Base-by-base conservation (phyloP, 176 grass and related monocot species). In the Chloris gayana region DNA sequence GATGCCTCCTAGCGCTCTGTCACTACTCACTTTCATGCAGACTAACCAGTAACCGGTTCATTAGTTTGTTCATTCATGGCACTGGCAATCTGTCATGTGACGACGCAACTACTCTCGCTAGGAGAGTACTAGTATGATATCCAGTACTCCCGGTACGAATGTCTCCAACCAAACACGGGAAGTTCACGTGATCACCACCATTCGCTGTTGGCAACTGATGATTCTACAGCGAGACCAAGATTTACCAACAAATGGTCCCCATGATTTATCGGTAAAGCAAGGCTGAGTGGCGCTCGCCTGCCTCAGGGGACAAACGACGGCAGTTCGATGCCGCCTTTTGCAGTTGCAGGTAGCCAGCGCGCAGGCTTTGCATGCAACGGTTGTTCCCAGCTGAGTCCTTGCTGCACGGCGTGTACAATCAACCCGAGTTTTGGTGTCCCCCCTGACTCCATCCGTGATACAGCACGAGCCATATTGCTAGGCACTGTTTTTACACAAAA, bases 1-100 rank as follows among this genome's bases (percentile, higher is more conserved):
- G 37, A 24, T 61, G 68, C 56, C 35, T 58, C 41, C 11, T 88
- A 79, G 51, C 60, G 51, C 60, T 1, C 13, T 61, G 81, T 84
- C 45, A 37, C 63, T 19, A 68, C 44, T 38, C 6, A 25, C 14
- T 4, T 60, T 60, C 24, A 0, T 22, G 58, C 30, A 26, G 13
- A 82, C 51, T 76, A 76, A 82, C 31, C 51, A 44, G 9, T 42
- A 42, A 42, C 41, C 41, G 11, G 41, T 42, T 7, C 3, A 47
- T 15, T 21, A 51, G 49, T 37, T 57, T 71, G 62, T 57, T 83
- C 62, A n/a, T 57, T 83, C 62, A n/a, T 22, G 37, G 49, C 37
- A 59, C 21, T 33, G 14, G 62, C 39, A n/a, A n/a, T n/a, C n/a
- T n/a, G n/a, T n/a, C n/a, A 45, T 4, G 12, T 27, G 49, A 27